Evolutionary conservation across 176 grass and related monocot genomes (phyloP), one percentile per base, ranked within the genome.

Genomic region (Tillandsia fasciculata): DNA sequence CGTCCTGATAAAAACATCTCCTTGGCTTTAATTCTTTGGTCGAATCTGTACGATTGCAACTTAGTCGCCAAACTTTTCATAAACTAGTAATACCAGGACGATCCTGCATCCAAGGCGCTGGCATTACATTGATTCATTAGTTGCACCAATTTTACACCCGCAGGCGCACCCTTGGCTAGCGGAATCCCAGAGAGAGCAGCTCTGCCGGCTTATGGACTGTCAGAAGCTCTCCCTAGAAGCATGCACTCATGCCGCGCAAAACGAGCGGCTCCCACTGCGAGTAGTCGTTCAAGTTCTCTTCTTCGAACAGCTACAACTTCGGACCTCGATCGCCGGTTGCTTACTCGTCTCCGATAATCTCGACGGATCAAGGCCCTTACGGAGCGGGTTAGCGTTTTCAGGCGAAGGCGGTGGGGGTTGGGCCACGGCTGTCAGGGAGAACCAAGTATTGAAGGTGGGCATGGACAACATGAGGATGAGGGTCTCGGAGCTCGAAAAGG

Each of bases 201-300:
- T 96, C 51, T 96, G 91, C 77, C 70, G 91, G 3, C 59, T 91
- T 24, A 91, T 96, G 57, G 91, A 96, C 63, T 96, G 91, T 74
- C 91, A 96, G 57, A 96, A 96, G 66, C 87, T 96, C 27, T 96
- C 91, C 33, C 79, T 96, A 0, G 91, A 96, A 75, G 91, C 91
- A 12, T 96, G 91, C 79, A 96, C 87, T 4, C 91, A 96, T 33
- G 91, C 91, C 3, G 91, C 91, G 2, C 91, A 96, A 77, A 96
- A 96, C 10, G 91, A 96, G 80, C 74, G 91, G 52, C 79, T 96
- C 17, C 91, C 91, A 3, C 68, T 96, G 12, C 82, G 91, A 0
- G 76, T 91, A 0, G 84, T 91, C 2, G 91, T 91, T 49, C 91
- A 96, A 58, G 91, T 96, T 47, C 87, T 96, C 73, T 96, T 96